Percentiles rank a stretch among this genome's conserved stretches.
Conservation (phyloP, 1,284 basidiomycete genomes). For the Coniferiporia weirii region DNA sequence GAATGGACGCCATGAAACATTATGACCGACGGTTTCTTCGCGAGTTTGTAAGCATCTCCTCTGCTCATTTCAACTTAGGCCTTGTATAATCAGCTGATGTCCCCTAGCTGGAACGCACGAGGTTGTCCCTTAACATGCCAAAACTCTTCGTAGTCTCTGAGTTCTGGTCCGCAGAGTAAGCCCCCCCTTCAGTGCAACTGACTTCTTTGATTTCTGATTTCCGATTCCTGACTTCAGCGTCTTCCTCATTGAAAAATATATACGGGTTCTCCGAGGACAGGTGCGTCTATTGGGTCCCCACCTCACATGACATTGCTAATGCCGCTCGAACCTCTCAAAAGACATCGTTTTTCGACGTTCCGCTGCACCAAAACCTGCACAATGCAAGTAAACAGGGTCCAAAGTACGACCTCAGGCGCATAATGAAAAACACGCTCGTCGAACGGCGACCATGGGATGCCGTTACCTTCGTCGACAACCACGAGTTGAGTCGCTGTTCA, state of each 20-base stretch:
- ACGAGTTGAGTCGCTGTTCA: conserved; percentile 51
- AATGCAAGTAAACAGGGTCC: conserved; percentile 53
- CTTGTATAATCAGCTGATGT: neutral
- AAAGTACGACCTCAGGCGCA: conserved; percentile 60
- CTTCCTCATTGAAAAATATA: conserved; percentile 33
- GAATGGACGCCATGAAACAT: conserved; percentile 87
- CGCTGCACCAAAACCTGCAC: conserved; percentile 68
- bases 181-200: conserved; percentile 11
- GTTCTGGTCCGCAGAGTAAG: conserved; percentile 57
- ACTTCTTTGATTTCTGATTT: neutral
- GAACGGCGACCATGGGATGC: conserved; percentile 59
- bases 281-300: conserved; percentile 30
- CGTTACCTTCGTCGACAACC: conserved; percentile 81
- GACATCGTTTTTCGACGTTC: conserved; percentile 77
- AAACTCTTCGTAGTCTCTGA: conserved; percentile 69
- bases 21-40: conserved; percentile 63
- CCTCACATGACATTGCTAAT: neutral
- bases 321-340: conserved; percentile 26
- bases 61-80: neutral
- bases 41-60: conserved; percentile 48
- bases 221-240: conserved; percentile 2
- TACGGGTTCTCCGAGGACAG: conserved; percentile 56
- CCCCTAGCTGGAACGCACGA: conserved; percentile 46
- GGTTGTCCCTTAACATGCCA: conserved; percentile 38
- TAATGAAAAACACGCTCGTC: conserved; percentile 56